Conservation (phyloP, 257 asterid species). For the Fraxinus americana region DNA sequence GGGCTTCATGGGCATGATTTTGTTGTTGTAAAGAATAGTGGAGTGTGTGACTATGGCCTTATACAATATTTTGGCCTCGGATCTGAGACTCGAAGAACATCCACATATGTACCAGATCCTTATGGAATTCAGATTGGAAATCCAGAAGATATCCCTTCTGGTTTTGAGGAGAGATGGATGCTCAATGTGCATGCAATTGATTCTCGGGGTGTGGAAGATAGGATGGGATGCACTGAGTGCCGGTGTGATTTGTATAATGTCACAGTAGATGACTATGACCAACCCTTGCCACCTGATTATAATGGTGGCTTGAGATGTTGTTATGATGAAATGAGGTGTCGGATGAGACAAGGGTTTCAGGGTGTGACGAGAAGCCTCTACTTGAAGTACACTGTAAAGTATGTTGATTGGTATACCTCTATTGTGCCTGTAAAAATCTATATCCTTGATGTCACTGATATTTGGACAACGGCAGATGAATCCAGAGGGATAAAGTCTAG, state of each 20-base stretch:
- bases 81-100: slow-evolving; percentile 79
- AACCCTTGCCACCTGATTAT: slow-evolving; percentile 37
- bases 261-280: slow-evolving; percentile 47
- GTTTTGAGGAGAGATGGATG: slow-evolving; percentile 73
- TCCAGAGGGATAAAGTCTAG: slow-evolving; percentile 33
- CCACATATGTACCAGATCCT: slow-evolving; percentile 65
- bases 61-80: slow-evolving; percentile 85
- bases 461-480: slow-evolving; percentile 43
- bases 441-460: slow-evolving; percentile 66
- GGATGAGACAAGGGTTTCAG: slow-evolving; percentile 44
- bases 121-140: slow-evolving; percentile 75
- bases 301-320: slow-evolving; percentile 78
- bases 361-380: slow-evolving; percentile 50
- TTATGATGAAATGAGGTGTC: slow-evolving; percentile 62
- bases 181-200: slow-evolving; percentile 87
- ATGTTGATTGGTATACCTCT: slow-evolving; percentile 57
- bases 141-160: slow-evolving; percentile 54
- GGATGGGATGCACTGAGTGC: slow-evolving; percentile 81
- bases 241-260: slow-evolving; percentile 72
- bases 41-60: slow-evolving; percentile 57
- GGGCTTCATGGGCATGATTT: slow-evolving; percentile 39
- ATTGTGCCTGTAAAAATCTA: slow-evolving; percentile 64
- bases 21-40: slow-evolving; percentile 43
- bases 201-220: slow-evolving; percentile 71
- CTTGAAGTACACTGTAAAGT: slow-evolving; percentile 63